Base-by-base conservation (phyloP, 495 filamentous ascomycete species). In the Cercophora newfieldiana region DNA sequence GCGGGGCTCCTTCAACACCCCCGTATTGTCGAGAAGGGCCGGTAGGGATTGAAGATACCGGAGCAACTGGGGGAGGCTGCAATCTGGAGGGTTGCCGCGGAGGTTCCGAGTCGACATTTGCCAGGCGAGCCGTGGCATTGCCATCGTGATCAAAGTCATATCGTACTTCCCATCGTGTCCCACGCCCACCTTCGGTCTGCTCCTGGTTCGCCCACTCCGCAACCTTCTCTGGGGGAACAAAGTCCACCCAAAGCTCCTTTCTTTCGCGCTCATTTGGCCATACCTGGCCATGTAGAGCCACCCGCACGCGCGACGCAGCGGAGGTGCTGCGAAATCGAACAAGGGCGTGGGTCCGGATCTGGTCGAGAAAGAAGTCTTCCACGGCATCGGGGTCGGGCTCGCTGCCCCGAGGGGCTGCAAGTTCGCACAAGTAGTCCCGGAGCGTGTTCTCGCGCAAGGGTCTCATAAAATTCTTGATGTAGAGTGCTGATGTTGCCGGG, bases 381-480 rank as follows among this genome's bases (percentile, higher is more conserved):
- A 97, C 79, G 14, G 86, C 74, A 22, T 82, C 80, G 1, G 81
- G 68, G 49, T 89, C 81, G 2, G 80, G 74, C 10, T 80, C 71
- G 37, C 74, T 61, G 31, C 80, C 82, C 5, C 86, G 82, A 1
- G 88, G 77, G 1, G 89, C 80, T 16, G 91, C 92, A 37, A 97
- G 83, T 18, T 80, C 75, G 28, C 85, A 65, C 24, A 99, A 78
- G 70, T 97, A 89, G 0, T 83, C 82, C 62, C 85, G 85, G 6
- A 99, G 83, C 1, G 78, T 73, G 5, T 71, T 71, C 1, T 85
- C 84, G 66, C 90, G 90, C 8, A 99, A 81, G 18, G 95, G 95
- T 49, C 95, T 87, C 88, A 96, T 93, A 53, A 99, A 85, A 69
- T 96, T 87, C 70, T 90, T 89, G 71, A 99, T 96, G 79, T 97